Conservation (phyloP, 2,329 filamentous ascomycete genomes). For the Cadophora gregata region DNA sequence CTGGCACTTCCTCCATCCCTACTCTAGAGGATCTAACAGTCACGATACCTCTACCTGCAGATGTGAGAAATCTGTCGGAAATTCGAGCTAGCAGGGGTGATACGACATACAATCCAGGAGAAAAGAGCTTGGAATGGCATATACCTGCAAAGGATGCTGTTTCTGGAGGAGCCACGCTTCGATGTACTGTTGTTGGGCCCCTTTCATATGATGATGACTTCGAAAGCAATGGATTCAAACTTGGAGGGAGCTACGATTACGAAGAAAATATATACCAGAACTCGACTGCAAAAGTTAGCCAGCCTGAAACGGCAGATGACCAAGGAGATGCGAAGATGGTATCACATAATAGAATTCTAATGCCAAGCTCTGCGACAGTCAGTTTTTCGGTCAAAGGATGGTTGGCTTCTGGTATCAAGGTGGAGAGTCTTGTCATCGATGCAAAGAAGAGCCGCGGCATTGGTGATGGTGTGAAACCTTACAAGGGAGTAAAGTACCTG, state of each 20-base stretch:
- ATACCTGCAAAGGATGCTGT: slow-evolving; percentile 80
- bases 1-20: slow-evolving; percentile 52
- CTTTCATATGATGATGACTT: slow-evolving; percentile 56
- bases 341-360: slow-evolving; percentile 75
- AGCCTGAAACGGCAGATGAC: slow-evolving; percentile 46
- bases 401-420: slow-evolving; percentile 70
- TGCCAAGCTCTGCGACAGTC: slow-evolving; percentile 79
- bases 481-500: slow-evolving; percentile 98
- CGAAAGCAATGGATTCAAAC: slow-evolving; percentile 43
- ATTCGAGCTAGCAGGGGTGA: slow-evolving; percentile 83
- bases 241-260: slow-evolving; percentile 52
- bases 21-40: slow-evolving; percentile 79
- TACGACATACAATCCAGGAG: slow-evolving; percentile 78
- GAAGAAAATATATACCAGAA: slow-evolving; percentile 63
- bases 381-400: slow-evolving; percentile 75
- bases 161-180: slow-evolving; percentile 72
- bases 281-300: slow-evolving; percentile 40
- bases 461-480: slow-evolving; percentile 88
- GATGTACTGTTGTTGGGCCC: slow-evolving; percentile 79
- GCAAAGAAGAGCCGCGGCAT: slow-evolving; percentile 84
- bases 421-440: slow-evolving; percentile 72
- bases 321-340: slow-evolving; percentile 60
- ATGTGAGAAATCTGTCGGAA: slow-evolving; percentile 83
- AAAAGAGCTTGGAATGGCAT: slow-evolving; percentile 79
- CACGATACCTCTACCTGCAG: slow-evolving; percentile 77